phyloP scores from a whole-genome alignment of 179 eudicot species.

The Patellifolia procumbens region DNA sequence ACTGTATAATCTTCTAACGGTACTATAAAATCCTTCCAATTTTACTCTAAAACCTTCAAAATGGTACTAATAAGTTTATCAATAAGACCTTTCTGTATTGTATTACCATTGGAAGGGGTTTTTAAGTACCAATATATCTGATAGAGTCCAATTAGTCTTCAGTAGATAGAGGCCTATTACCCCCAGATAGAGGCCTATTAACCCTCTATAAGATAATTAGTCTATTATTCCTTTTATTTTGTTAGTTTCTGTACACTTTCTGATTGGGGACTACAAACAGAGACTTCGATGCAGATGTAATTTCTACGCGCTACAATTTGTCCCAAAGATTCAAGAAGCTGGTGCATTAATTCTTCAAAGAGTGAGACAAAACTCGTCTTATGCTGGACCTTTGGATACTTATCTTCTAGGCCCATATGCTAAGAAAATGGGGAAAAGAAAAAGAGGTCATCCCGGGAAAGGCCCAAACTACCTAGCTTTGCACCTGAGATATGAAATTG shows the following conservation, averaged over 20 bases:
- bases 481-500: conserved; percentile 96
- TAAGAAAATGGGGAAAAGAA: conserved; percentile 35
- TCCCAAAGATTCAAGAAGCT: conserved; percentile 90
- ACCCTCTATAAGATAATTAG: not conserved
- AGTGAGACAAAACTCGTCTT: conserved; percentile 71
- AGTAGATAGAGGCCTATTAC: too few species aligned
- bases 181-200: too few species aligned
- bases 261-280: conserved; percentile 67
- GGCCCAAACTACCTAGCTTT: conserved; percentile 73
- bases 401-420: conserved; percentile 83
- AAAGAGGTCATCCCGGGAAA: conserved; percentile 35
- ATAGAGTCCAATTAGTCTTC: too few species aligned
- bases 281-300: conserved; percentile 99
- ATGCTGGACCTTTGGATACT: conserved; percentile 63
- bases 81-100: too few species aligned
- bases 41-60: too few species aligned
- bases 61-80: too few species aligned
- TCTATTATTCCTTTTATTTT: conserved; percentile 3
- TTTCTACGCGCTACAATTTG: conserved; percentile 85
- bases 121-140: too few species aligned
- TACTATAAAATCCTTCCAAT: too few species aligned
- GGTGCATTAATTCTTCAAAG: conserved; percentile 76
- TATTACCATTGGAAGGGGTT: too few species aligned
- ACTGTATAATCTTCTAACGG: too few species aligned
- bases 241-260: conserved; percentile 33